Conservation (phyloP, 345 rosid genomes). For the Murraya koenigii region DNA sequence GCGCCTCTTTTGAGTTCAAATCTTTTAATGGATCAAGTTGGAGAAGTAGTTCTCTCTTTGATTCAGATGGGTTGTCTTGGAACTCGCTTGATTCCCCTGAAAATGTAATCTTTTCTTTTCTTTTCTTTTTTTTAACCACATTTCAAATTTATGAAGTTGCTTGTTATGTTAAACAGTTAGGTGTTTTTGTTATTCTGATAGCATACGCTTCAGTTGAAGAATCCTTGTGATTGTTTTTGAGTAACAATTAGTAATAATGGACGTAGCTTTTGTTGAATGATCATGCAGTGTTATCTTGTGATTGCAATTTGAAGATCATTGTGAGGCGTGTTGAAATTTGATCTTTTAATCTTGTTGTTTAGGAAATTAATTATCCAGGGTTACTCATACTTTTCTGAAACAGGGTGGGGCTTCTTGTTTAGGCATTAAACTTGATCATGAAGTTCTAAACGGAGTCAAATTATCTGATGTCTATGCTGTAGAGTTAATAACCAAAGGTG, state of each 20-base stretch:
- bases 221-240: not conserved
- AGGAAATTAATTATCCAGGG: not conserved
- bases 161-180: not conserved
- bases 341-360: not conserved
- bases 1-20: conserved; percentile 32
- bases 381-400: conserved; percentile 17
- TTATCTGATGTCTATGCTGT: conserved; percentile 72
- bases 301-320: not conserved
- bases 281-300: not conserved
- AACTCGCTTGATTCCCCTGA: conserved; percentile 43
- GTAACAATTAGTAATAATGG: not conserved
- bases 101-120: conserved; percentile 40
- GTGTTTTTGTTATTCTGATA: not conserved
- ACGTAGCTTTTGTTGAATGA: not conserved
- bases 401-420: conserved; percentile 57
- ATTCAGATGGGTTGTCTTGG: conserved; percentile 81
- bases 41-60: conserved; percentile 53
- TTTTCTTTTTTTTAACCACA: too few relatives aligned
- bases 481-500: conserved; percentile 46
- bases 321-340: not conserved
- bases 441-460: conserved; percentile 34
- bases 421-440: conserved; percentile 42
- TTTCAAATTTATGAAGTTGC: not conserved
- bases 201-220: not conserved
- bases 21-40: conserved; percentile 62